Conservation (phyloP, 2,329 filamentous ascomycete species). For the Phoma sp. region DNA sequence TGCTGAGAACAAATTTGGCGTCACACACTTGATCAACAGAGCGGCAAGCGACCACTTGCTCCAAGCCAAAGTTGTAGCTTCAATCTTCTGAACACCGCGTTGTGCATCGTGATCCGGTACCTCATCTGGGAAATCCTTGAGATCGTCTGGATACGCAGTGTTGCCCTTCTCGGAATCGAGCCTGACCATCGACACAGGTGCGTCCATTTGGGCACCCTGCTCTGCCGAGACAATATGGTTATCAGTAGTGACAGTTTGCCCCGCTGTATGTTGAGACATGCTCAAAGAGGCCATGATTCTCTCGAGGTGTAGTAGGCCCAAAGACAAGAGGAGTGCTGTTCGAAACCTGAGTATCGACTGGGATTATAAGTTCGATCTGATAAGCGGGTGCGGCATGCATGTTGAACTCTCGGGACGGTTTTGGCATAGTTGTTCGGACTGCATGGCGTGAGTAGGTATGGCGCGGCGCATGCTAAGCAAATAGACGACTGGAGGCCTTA, state of each 20-base stretch:
- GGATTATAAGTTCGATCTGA: too few relatives aligned
- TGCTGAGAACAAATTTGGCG: background rate
- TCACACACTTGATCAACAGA: constrained; percentile 1
- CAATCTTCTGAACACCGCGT: constrained; percentile 40
- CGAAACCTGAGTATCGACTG: too few relatives aligned
- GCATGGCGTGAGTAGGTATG: constrained; percentile 1
- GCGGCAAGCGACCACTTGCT: constrained; percentile 21
- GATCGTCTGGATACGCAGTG: background rate
- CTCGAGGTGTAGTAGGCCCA: too few relatives aligned
- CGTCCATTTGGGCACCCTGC: too few relatives aligned
- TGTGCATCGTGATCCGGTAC: constrained; percentile 20
- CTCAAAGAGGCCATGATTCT: too few relatives aligned
- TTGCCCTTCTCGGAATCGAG: background rate
- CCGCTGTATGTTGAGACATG: too few relatives aligned
- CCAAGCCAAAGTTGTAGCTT: constrained; percentile 46
- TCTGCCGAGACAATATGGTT: too few relatives aligned
- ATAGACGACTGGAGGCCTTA: constrained; percentile 1
- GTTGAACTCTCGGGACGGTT: too few relatives aligned
- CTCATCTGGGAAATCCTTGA: background rate
- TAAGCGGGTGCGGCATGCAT: too few relatives aligned
- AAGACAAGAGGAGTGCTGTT: too few relatives aligned
- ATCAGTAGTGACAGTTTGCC: too few relatives aligned
- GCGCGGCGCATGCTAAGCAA: background rate
- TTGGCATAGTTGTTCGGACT: background rate
- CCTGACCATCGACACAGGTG: too few relatives aligned